A percentile compares a stretch with the other conserved stretches of the same genome.
phyloP scores from a whole-genome alignment of 2,329 filamentous ascomycete species.

The Colletotrichum melonis region DNA sequence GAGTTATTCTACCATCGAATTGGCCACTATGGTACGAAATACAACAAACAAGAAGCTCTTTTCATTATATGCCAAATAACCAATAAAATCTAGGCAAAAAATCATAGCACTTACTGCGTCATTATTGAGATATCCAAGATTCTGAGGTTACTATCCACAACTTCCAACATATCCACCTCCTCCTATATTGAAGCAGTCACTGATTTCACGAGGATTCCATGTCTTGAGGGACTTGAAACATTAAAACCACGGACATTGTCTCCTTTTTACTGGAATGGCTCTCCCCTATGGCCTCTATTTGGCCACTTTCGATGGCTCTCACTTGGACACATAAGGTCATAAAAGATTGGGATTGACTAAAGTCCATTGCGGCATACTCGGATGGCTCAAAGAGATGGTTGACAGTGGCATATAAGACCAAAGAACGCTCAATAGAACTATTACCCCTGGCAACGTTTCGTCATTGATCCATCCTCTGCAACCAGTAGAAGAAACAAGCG shows the following conservation, averaged over 20 bases:
- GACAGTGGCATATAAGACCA: not conserved
- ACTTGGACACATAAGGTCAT: too few relatives aligned
- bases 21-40: not conserved
- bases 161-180: not conserved
- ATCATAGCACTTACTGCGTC: not conserved
- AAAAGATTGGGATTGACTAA: too few relatives aligned
- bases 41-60: not conserved
- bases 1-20: not conserved
- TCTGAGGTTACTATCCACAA: not conserved
- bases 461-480: not conserved
- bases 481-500: not conserved
- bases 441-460: too few relatives aligned
- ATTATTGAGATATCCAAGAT: not conserved
- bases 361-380: too few relatives aligned
- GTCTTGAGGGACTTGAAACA: too few relatives aligned
- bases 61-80: too few relatives aligned
- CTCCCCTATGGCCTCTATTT: too few relatives aligned
- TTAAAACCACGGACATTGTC: too few relatives aligned
- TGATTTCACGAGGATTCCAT: too few relatives aligned
- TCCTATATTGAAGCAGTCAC: not conserved
- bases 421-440: not conserved
- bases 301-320: too few relatives aligned
- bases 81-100: not conserved
- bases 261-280: too few relatives aligned
- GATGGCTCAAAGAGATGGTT: not conserved